Evolutionary conservation across 176 grass and related monocot species (phyloP).

Genomic region (Raddia distichophylla): DNA sequence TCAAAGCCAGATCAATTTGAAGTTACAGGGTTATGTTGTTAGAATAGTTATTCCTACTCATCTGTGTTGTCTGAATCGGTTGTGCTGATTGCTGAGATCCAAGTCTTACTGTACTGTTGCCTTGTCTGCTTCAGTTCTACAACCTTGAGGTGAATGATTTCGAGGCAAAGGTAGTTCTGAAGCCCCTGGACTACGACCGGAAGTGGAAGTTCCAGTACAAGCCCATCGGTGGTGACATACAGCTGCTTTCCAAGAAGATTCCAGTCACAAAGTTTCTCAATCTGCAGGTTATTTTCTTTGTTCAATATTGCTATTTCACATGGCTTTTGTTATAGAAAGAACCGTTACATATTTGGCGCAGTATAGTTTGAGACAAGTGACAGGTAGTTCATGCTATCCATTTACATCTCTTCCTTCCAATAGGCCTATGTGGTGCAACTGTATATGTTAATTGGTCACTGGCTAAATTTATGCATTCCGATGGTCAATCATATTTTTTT

Average conservation of each 20-base stretch:
- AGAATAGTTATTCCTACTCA: not conserved
- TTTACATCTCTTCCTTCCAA: not conserved
- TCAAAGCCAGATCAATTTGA: not conserved
- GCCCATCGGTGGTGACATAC: constrained; percentile 76
- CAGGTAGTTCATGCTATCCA: not conserved
- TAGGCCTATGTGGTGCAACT: not conserved
- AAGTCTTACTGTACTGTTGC: not conserved
- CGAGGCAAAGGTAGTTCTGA: constrained; percentile 84
- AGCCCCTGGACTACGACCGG: constrained; percentile 66
- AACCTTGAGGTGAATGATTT: constrained; percentile 82
- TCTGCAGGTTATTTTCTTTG: constrained; percentile 63
- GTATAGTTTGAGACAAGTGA: not conserved
- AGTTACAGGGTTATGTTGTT: not conserved
- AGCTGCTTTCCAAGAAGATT: constrained; percentile 94
- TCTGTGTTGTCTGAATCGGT: not conserved
- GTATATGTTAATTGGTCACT: not conserved
- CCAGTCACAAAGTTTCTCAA: constrained; percentile 88
- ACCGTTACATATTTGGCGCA: not conserved
- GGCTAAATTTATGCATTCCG: not conserved
- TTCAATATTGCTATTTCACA: not conserved
- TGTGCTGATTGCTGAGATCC: not conserved
- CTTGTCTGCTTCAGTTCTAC: constrained; percentile 64
- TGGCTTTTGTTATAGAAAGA: not conserved
- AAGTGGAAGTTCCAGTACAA: constrained; percentile 84
- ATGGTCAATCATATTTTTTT: not conserved